phyloP scores from a whole-genome alignment of 108 stramenopile species.

The Aurantiochytrium sp. region DNA sequence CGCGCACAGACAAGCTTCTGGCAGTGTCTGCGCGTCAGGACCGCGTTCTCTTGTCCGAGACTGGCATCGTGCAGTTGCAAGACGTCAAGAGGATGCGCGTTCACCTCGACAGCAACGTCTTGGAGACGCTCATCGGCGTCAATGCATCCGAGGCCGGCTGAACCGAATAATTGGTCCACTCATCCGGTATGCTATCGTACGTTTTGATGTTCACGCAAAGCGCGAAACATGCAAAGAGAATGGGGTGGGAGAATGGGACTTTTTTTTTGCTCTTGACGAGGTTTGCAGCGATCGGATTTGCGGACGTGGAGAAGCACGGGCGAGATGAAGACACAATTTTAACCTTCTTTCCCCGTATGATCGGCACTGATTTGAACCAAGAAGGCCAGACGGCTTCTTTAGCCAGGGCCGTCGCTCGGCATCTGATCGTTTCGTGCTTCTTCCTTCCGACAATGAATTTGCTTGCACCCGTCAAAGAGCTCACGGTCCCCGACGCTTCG shows the following conservation, averaged over 20 bases:
- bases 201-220: neutral
- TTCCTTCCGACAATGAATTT: neutral
- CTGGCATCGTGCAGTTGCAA: neutral
- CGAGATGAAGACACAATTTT: constrained; percentile 5
- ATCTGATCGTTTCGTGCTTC: neutral
- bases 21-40: neutral
- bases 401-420: neutral
- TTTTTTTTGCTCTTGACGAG: neutral
- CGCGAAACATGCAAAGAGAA: no score
- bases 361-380: constrained; percentile 5
- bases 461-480: neutral
- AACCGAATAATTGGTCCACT: neutral
- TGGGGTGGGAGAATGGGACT: neutral
- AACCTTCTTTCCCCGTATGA: constrained; percentile 9
- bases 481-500: neutral
- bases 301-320: neutral
- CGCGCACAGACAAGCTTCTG: neutral
- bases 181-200: neutral
- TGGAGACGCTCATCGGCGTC: neutral
- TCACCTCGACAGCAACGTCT: neutral
- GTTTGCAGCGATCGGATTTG: no score
- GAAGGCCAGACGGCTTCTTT: neutral
- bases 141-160: neutral
- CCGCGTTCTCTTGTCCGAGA: neutral
- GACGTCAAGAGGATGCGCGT: neutral